A percentile compares a stretch with the other conserved stretches of the same genome.
These are phyloP conservation scores for Tetrapyrgos nigripes DNA, from an alignment of 1,284 basidiomycete genomes.

Conservation along the genomic window DNA sequence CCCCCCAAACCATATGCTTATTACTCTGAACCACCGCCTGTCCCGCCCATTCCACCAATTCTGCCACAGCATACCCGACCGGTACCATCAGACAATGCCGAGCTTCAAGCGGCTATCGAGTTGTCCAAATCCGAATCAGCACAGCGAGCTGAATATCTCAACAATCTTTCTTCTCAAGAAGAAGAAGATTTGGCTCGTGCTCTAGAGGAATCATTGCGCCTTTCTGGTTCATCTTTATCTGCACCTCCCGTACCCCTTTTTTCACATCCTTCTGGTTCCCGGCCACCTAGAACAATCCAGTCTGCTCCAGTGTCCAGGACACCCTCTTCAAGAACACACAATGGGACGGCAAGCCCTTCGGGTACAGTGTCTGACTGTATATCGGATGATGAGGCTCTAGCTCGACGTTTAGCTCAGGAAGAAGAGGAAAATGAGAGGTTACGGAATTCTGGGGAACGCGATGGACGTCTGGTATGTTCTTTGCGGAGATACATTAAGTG, in stretches of 20 bases:
- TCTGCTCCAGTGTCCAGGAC: background rate
- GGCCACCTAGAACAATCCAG: background rate
- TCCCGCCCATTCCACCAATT: conserved; percentile 3
- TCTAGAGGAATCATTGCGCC: conserved; percentile 57
- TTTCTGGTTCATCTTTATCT: conserved; percentile 6
- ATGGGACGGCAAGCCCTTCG: background rate
- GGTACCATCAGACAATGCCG: conserved; percentile 14
- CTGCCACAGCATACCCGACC: conserved; percentile 7
- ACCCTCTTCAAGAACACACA: background rate
- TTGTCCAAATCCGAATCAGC: conserved; percentile 58
- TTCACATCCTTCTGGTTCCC: background rate
- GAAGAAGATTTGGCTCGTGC: conserved; percentile 72
- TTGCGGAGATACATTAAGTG: background rate
- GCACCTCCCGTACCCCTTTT: background rate
- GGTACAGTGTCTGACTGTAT: background rate
- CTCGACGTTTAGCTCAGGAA: conserved; percentile 32
- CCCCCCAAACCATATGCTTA: conserved; percentile 17
- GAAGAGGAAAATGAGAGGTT: conserved; percentile 29
- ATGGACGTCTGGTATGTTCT: background rate
- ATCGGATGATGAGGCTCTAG: conserved; percentile 15
- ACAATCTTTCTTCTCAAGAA: conserved; percentile 52
- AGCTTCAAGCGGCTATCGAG: conserved; percentile 46
- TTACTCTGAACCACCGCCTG: background rate
- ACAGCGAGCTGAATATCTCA: conserved; percentile 41
- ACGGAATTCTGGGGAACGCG: background rate